phyloP scores from a whole-genome alignment of 73 alveolate genomes.

The Uronychia setigera region DNA sequence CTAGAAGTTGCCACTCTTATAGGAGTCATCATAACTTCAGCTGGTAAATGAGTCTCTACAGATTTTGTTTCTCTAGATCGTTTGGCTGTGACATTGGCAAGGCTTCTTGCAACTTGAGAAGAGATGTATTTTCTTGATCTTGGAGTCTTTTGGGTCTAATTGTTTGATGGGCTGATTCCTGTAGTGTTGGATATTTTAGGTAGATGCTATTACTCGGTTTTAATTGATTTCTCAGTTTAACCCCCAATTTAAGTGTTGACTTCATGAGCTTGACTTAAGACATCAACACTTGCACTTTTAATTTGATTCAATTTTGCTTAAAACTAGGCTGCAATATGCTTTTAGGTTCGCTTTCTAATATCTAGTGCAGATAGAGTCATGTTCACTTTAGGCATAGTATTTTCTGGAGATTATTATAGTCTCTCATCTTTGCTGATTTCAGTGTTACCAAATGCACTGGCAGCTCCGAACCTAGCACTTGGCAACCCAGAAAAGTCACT shows the following conservation, averaged over 20 bases:
- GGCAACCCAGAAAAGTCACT: too few relatives aligned
- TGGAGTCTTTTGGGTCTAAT: not conserved
- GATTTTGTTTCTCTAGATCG: not conserved
- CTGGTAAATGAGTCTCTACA: too few relatives aligned
- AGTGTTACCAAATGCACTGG: not conserved
- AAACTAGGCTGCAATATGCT: too few relatives aligned
- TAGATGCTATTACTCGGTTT: not conserved
- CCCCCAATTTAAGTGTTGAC: not conserved
- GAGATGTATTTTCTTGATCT: not conserved
- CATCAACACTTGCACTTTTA: not conserved
- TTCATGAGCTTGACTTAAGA: not conserved
- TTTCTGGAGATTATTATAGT: not conserved
- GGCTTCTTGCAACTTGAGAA: not conserved
- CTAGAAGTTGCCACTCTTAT: not conserved
- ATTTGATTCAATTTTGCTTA: not conserved
- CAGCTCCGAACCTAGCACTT: too few relatives aligned
- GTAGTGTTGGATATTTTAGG: not conserved
- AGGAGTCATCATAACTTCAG: too few relatives aligned
- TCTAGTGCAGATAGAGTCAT: too few relatives aligned
- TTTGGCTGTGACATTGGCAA: not conserved
- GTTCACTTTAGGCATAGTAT: too few relatives aligned
- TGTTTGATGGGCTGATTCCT: not conserved
- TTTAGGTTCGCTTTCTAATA: too few relatives aligned
- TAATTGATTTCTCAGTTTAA: not conserved
- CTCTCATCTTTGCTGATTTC: not conserved